Conservation (phyloP, 163 green algal species). For the Scenedesmus sp. region DNA sequence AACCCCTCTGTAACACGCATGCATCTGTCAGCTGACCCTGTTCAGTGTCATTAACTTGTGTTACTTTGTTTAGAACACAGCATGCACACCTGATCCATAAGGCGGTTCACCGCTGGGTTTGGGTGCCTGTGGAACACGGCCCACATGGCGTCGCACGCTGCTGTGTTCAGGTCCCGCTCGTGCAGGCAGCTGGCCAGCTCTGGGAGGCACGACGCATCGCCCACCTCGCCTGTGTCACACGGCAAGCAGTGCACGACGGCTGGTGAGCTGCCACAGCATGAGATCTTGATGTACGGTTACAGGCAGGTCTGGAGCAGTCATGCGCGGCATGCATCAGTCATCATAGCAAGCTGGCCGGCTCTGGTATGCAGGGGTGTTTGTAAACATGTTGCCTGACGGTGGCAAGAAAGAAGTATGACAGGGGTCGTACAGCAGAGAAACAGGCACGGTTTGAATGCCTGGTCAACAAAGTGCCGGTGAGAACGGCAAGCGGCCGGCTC, state of each 20-base stretch:
- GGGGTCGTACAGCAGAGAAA: too few relatives aligned
- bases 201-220: constrained; percentile 36
- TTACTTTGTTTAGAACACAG: background rate
- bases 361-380: constrained; percentile 36
- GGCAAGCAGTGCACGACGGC: background rate
- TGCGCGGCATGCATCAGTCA: constrained; percentile 13
- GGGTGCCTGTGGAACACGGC: constrained; percentile 61
- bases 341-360: constrained; percentile 49
- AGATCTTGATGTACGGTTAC: background rate
- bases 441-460: too few relatives aligned
- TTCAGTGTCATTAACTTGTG: too few relatives aligned
- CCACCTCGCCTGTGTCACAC: constrained; percentile 7
- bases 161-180: constrained; percentile 51
- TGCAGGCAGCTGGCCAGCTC: constrained; percentile 61
- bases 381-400: background rate
- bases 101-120: constrained; percentile 44
- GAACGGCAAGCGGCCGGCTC: too few relatives aligned
- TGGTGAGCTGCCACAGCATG: background rate
- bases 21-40: too few relatives aligned
- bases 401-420: background rate
- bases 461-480: too few relatives aligned
- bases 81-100: constrained; percentile 54
- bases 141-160: constrained; percentile 65
- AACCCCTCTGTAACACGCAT: too few relatives aligned
- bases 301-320: background rate